These are phyloP conservation scores for Iberis pinnata DNA, from an alignment of 345 rosid species.

Conservation along the genomic window DNA sequence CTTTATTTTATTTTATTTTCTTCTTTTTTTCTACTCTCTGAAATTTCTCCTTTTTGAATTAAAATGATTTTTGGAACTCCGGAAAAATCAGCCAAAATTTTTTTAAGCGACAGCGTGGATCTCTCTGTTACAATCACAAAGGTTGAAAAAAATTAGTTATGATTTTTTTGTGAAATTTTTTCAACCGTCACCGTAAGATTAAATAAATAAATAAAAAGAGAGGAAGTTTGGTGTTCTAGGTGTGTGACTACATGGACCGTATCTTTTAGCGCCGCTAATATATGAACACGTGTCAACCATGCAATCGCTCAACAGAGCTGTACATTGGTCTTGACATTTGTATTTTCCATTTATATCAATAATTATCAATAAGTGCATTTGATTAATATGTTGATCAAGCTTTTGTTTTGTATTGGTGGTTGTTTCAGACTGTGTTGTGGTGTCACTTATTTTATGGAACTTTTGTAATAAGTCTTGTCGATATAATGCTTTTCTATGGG, in stretches of 20 bases:
- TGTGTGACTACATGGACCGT: constrained; percentile 30
- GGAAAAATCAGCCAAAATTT: neutral
- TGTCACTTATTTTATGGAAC: no score
- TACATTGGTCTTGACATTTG: constrained; percentile 2
- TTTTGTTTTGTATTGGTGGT: no score
- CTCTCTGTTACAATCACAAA: constrained; percentile 15
- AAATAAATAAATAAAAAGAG: neutral
- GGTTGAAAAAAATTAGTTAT: constrained; percentile 25
- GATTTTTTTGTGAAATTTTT: neutral
- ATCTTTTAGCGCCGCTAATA: constrained; percentile 15
- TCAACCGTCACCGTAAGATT: constrained; percentile 18
- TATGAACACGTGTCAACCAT: constrained; percentile 31
- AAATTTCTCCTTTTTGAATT: neutral
- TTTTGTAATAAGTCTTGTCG: no score
- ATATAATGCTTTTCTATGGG: no score
- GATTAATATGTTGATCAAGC: no score
- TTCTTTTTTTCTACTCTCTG: neutral
- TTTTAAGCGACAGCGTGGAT: constrained; percentile 21
- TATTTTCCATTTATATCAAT: no score
- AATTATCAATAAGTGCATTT: no score
- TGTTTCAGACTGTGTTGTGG: no score
- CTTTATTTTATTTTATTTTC: constrained; percentile 11
- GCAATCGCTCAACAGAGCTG: constrained; percentile 25
- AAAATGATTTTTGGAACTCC: neutral
- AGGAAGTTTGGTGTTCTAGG: constrained; percentile 17